phyloP scores from a whole-genome alignment of 108 stramenopile genomes.

The Schizochytrium sp. region DNA sequence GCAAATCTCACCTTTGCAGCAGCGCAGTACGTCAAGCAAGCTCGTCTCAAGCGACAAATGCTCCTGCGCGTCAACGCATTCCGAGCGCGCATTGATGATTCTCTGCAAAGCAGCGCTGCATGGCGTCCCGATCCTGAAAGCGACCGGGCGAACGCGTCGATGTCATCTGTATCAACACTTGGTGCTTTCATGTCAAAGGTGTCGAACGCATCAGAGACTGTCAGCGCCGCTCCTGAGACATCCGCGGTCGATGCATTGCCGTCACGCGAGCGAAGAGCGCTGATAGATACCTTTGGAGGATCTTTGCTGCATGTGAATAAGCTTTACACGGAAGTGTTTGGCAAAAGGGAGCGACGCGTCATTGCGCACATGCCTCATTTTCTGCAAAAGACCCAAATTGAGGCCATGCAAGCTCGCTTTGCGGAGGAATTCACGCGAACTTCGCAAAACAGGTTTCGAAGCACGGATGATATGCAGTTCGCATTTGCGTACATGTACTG shows the following conservation, averaged over 20 bases:
- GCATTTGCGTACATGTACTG: slow-evolving; percentile 46
- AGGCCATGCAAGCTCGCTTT: slow-evolving; percentile 29
- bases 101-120: not conserved
- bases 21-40: not conserved
- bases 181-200: too few species aligned
- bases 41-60: not conserved
- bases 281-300: slow-evolving; percentile 37
- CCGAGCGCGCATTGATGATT: not conserved
- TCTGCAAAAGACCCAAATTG: slow-evolving; percentile 17
- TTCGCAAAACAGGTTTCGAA: slow-evolving; percentile 31
- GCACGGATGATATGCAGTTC: slow-evolving; percentile 42
- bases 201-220: too few species aligned
- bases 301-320: slow-evolving; percentile 34
- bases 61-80: not conserved
- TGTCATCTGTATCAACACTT: too few species aligned
- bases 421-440: slow-evolving; percentile 28
- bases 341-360: slow-evolving; percentile 28
- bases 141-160: not conserved
- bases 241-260: too few species aligned
- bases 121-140: not conserved
- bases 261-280: not conserved
- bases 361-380: slow-evolving; percentile 53
- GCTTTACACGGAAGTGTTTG: slow-evolving; percentile 35
- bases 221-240: too few species aligned
- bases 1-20: not conserved